These are phyloP conservation scores for Aspergillus hortae DNA, from an alignment of 2,329 filamentous ascomycete genomes.

Conservation along the genomic window DNA sequence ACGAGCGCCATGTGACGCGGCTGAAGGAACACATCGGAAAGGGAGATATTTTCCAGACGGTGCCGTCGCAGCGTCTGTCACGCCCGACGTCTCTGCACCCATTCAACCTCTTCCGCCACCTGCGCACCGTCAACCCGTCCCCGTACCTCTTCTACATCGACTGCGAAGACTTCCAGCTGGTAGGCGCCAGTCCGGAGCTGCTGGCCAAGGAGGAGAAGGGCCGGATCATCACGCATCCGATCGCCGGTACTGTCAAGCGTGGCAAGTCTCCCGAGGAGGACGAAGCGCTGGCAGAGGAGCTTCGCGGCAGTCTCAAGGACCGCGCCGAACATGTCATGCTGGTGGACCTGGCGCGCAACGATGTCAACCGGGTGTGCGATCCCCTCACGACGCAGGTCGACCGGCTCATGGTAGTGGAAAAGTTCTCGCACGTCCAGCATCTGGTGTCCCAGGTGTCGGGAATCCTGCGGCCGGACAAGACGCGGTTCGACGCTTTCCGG, in stretches of 20 bases:
- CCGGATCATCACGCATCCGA: slow-evolving; percentile 91
- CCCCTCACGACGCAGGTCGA: slow-evolving; percentile 87
- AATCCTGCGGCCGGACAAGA: slow-evolving; percentile 75
- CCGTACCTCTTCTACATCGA: slow-evolving; percentile 97
- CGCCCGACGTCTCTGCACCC: slow-evolving; percentile 87
- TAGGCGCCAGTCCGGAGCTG: slow-evolving; percentile 91
- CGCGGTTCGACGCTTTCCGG: slow-evolving; percentile 90
- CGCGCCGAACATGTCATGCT: slow-evolving; percentile 96
- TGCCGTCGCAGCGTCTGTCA: slow-evolving; percentile 89
- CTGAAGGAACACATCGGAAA: slow-evolving; percentile 87
- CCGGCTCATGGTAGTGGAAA: slow-evolving; percentile 87
- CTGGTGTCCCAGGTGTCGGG: slow-evolving; percentile 94
- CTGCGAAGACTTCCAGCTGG: slow-evolving; percentile 88
- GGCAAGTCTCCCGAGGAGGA: slow-evolving; percentile 80
- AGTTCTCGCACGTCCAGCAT: slow-evolving; percentile 96
- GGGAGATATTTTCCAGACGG: slow-evolving; percentile 96
- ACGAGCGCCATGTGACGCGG: slow-evolving; percentile 80
- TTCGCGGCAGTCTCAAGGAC: slow-evolving; percentile 81
- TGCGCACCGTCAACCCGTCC: slow-evolving; percentile 95
- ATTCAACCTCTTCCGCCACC: slow-evolving; percentile 95
- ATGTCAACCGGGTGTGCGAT: slow-evolving; percentile 93
- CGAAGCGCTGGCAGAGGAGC: slow-evolving; percentile 69
- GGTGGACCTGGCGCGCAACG: slow-evolving; percentile 92
- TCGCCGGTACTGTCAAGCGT: slow-evolving; percentile 90
- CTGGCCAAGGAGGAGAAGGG: slow-evolving; percentile 86